Base-by-base conservation (phyloP, 306 rosid species). In the Prunus mira region DNA sequence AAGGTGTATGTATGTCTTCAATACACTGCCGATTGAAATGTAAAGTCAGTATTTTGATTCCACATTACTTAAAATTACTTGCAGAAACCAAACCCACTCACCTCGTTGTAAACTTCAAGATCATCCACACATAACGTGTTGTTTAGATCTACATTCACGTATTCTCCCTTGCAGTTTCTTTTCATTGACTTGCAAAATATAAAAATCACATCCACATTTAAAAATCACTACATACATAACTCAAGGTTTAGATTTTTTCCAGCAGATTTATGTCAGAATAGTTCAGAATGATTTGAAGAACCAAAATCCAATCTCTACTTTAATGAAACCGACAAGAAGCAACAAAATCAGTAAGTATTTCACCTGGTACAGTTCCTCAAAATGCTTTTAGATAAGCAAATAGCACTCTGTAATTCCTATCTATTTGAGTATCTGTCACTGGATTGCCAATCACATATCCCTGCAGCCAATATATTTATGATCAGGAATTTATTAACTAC, bases 371-470 rank as follows among this genome's bases (percentile, higher is more conserved):
- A 78, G 65, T 34, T 50, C 55, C 0, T 69, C 76, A 11, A 38
- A 38, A 2, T 38, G 43, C 43, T 6, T 38, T 38, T 38, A 38
- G 76, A 70, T 70, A 78, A 60, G 76, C 70, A 34, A 49, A 78
- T 58, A 27, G 64, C 0, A 78, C 30, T 70, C 76, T 78, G 19
- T 57, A 41, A 50, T 78, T 67, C 3, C 0, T 0, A 28, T 78
- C 81, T 3, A 9, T 45, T 30, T 49, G 0, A 9, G 0, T 0
- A 64, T 70, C 3, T 22, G 81, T 78, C 24, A 17, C 3, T 15
- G 81, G 81, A 67, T 78, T 78, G 3, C 81, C 81, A n/a, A 70
- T 25, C 56, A 50, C 63, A 17, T 60, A 78, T n/a, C 81, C 81
- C 81, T 70, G 76, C 7, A 2, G 25, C 8, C 75, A 60, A 18